These are phyloP conservation scores for Recurvomyces mirabilis DNA, from an alignment of 495 filamentous ascomycete genomes.

Conservation along the genomic window DNA sequence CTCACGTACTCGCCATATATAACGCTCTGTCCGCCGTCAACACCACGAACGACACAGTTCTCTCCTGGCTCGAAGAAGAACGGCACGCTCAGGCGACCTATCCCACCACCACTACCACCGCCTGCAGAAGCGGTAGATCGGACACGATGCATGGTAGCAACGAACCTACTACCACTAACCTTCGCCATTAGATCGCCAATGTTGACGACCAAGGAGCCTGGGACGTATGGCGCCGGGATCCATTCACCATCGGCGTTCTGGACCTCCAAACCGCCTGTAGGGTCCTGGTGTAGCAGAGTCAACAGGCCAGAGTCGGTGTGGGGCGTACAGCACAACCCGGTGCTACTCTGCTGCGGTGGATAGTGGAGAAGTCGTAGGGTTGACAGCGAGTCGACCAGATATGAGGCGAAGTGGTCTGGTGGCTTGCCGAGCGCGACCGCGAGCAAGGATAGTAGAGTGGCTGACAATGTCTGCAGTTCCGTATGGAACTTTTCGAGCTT, in stretches of 20 bases:
- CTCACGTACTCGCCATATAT: conserved; percentile 38
- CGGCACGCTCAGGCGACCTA: conserved; percentile 36
- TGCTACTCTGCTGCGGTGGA: conserved; percentile 22
- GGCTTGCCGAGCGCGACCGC: conserved; percentile 33
- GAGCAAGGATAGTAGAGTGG: conserved; percentile 33
- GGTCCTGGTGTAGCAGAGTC: conserved; percentile 36
- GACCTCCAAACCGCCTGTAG: conserved; percentile 35
- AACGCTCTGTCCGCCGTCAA: conserved; percentile 29
- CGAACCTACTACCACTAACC: conserved; percentile 38
- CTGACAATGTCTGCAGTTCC: conserved; percentile 35
- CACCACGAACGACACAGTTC: conserved; percentile 31
- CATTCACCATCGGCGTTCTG: conserved; percentile 33
- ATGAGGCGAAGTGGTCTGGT: conserved; percentile 31
- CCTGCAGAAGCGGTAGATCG: too few species aligned
- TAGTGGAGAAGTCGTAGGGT: conserved; percentile 37
- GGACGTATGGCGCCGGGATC: conserved; percentile 37
- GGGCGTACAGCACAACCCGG: conserved; percentile 33
- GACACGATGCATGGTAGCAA: conserved; percentile 41
- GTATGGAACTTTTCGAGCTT: conserved; percentile 32
- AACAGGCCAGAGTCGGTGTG: conserved; percentile 38
- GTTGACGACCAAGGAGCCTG: conserved; percentile 38
- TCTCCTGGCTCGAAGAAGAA: conserved; percentile 43
- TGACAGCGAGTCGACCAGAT: conserved; percentile 32
- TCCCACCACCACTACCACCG: conserved; percentile 8
- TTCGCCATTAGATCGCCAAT: conserved; percentile 36